Evolutionary conservation across 176 grass and related monocot species (phyloP).

Genomic region (Lolium rigidum): DNA sequence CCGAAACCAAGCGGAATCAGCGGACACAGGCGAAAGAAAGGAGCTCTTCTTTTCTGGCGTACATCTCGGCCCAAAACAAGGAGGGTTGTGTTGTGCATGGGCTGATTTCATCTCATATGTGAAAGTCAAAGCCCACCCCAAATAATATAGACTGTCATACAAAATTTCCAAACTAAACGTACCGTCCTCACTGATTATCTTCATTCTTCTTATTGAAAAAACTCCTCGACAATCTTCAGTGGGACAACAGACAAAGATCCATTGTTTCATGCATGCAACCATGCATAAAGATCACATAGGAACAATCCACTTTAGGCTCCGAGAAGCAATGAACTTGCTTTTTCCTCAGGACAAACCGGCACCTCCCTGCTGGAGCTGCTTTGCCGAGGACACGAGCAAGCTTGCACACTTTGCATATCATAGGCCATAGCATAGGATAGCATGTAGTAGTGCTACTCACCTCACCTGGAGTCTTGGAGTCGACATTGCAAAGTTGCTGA

Average conservation of each 20-base stretch:
- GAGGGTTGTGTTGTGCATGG: neutral
- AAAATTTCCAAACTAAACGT: neutral
- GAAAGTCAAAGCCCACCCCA: neutral
- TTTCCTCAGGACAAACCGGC: conserved; percentile 40
- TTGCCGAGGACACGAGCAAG: conserved; percentile 38
- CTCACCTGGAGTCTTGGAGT: conserved; percentile 6
- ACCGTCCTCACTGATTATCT: neutral
- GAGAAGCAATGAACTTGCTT: conserved; percentile 49
- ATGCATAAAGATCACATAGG: conserved; percentile 31
- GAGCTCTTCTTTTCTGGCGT: neutral
- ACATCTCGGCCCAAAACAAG: neutral
- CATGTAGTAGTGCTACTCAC: conserved; percentile 13
- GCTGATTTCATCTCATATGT: neutral
- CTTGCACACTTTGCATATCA: conserved; percentile 24
- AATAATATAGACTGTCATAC: neutral
- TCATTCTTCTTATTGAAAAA: neutral
- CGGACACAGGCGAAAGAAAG: neutral
- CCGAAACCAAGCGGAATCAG: no score
- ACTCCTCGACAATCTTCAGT: neutral
- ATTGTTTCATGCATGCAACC: neutral
- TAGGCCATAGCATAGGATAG: neutral
- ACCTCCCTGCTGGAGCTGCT: conserved; percentile 26
- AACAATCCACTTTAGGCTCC: conserved; percentile 51
- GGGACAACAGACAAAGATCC: conserved; percentile 1
- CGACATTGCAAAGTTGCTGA: conserved; percentile 40